These are phyloP conservation scores for Perkinsus marinus DNA, from an alignment of 169 alveolate species.

Conservation along the genomic window DNA sequence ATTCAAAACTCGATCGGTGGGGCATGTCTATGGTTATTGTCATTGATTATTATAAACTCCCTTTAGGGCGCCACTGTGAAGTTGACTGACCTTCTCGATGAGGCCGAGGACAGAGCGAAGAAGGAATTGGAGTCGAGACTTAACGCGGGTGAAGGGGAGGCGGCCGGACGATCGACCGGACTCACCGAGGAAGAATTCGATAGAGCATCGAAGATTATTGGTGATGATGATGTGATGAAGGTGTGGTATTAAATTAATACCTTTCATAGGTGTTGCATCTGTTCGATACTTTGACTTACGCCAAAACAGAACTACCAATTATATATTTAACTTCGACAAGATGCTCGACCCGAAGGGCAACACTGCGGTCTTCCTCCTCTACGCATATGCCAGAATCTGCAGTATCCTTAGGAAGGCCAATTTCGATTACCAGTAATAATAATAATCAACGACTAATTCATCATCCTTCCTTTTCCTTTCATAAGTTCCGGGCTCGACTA, in stretches of 20 bases:
- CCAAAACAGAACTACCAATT: constrained; percentile 40
- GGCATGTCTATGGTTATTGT: not conserved
- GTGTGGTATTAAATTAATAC: too few species aligned
- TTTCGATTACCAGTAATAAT: constrained; percentile 4
- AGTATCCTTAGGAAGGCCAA: constrained; percentile 77
- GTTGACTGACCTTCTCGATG: constrained; percentile 82
- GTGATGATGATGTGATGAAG: too few species aligned
- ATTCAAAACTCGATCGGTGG: constrained; percentile 80
- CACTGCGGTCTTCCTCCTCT: constrained; percentile 86
- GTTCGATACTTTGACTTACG: constrained; percentile 81
- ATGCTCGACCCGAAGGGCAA: constrained; percentile 87
- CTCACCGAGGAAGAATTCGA: too few species aligned
- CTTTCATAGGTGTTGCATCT: constrained; percentile 52
- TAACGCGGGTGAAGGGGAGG: not conserved
- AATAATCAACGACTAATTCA: not conserved
- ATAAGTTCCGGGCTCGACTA: constrained; percentile 11
- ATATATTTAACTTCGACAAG: constrained; percentile 79
- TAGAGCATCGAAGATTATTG: too few species aligned
- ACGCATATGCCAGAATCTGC: constrained; percentile 87
- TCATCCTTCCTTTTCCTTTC: too few species aligned
- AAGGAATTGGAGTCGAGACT: constrained; percentile 45
- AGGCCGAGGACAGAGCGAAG: constrained; percentile 85
- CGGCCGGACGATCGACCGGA: too few species aligned
- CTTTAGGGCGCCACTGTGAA: constrained; percentile 77
- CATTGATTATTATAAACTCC: too few species aligned